Percentiles rank a stretch among this genome's conserved stretches.
These are phyloP conservation scores for Teratosphaeria viscida DNA, from an alignment of 2,329 filamentous ascomycete species.

Conservation along the genomic window DNA sequence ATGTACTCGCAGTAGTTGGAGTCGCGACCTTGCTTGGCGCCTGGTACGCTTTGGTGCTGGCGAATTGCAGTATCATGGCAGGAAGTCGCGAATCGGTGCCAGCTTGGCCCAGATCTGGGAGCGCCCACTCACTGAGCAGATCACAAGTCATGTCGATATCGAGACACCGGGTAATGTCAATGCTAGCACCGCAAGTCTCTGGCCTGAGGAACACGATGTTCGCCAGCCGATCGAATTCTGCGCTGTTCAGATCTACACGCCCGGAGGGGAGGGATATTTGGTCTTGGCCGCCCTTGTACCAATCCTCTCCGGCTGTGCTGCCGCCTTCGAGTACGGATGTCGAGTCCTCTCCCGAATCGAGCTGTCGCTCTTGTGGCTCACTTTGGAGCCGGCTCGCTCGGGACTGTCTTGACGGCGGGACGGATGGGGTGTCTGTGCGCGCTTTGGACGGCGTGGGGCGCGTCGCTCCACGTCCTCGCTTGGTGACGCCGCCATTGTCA, in stretches of 20 bases:
- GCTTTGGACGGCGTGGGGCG: background rate
- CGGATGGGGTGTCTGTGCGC: background rate
- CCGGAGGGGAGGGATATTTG: background rate
- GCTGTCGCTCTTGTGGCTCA: background rate
- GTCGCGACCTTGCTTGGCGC: background rate
- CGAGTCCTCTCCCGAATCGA: background rate
- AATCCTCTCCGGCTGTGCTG: background rate
- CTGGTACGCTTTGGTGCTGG: slow-evolving; percentile 3
- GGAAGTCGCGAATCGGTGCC: background rate
- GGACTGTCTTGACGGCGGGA: background rate
- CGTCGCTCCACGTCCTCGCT: background rate
- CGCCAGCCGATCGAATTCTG: background rate
- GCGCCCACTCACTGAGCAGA: background rate
- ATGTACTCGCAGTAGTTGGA: slow-evolving; percentile 1
- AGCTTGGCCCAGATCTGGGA: background rate
- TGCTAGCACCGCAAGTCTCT: background rate
- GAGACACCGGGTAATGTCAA: background rate
- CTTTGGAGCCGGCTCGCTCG: background rate
- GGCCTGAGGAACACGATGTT: background rate
- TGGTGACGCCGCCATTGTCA: background rate
- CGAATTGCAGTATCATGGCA: background rate
- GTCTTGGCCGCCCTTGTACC: background rate
- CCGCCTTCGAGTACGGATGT: background rate
- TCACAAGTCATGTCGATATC: background rate
- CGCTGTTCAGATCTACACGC: background rate